Evolutionary conservation across 1,284 basidiomycete genomes (phyloP).

Genomic region (Cryptococcus jaspeensis): DNA sequence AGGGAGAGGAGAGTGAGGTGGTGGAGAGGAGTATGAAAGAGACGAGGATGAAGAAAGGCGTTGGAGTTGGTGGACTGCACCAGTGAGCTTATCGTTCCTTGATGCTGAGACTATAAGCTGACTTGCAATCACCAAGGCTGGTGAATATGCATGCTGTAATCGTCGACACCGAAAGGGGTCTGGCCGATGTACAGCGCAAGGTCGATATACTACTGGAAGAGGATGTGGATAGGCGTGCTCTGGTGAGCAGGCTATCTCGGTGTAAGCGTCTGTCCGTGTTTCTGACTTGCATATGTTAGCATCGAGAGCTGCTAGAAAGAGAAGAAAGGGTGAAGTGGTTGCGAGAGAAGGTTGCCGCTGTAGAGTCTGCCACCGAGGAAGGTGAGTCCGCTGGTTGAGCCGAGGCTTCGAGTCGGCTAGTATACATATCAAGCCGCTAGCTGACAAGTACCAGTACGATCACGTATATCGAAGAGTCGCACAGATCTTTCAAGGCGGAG

Average conservation of each 20-base stretch:
- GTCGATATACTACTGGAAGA: constrained; percentile 58
- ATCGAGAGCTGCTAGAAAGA: constrained; percentile 52
- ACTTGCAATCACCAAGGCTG: constrained; percentile 55
- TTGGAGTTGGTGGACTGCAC: constrained; percentile 42
- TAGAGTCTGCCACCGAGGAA: constrained; percentile 20
- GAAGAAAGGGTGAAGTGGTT: constrained; percentile 26
- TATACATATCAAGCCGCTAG: too few species aligned
- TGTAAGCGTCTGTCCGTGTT: constrained; percentile 1
- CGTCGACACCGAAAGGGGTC: constrained; percentile 63
- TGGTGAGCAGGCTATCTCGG: constrained; percentile 47
- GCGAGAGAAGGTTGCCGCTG: constrained; percentile 10
- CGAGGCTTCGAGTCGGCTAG: too few species aligned
- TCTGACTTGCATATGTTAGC: constrained; percentile 23
- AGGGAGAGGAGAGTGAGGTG: constrained; percentile 12
- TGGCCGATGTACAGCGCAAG: constrained; percentile 58
- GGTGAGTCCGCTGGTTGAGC: constrained; percentile 23
- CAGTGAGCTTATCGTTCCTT: constrained; percentile 31
- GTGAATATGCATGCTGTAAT: constrained; percentile 68
- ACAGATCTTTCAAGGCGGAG: constrained; percentile 9
- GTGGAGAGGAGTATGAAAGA: constrained; percentile 46
- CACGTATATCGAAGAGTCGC: neutral
- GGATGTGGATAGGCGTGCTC: constrained; percentile 55
- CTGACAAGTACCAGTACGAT: neutral
- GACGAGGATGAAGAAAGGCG: constrained; percentile 49
- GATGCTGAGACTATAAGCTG: neutral